These are phyloP conservation scores for Aureobasidium leucospermi DNA, from an alignment of 2,329 filamentous ascomycete genomes.

Conservation along the genomic window DNA sequence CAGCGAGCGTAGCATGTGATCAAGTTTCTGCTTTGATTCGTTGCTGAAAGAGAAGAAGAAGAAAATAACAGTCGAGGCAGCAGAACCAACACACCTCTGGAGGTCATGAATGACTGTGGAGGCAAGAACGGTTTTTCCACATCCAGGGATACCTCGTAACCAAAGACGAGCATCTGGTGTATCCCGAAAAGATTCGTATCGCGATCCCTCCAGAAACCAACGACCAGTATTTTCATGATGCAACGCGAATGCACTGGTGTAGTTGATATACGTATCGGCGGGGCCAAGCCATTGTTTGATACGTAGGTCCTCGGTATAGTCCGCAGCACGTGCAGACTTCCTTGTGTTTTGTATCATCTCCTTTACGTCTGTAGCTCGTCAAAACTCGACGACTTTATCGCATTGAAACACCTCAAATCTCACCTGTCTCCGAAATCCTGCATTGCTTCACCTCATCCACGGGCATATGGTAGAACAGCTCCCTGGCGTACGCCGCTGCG, in stretches of 20 bases:
- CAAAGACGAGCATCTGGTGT: background rate
- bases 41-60: background rate
- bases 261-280: background rate
- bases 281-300: background rate
- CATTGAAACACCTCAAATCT: no score
- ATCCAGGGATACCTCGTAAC: constrained; percentile 1
- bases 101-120: background rate
- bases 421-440: no score
- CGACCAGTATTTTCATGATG: background rate
- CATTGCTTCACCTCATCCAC: no score
- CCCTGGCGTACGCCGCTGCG: no score
- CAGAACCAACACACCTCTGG: background rate
- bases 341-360: background rate
- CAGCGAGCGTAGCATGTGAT: background rate
- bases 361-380: background rate
- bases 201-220: background rate
- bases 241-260: background rate
- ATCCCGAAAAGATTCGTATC: background rate
- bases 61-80: background rate
- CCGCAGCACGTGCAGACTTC: background rate
- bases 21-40: background rate
- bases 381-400: background rate
- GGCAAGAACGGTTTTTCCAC: constrained; percentile 1
- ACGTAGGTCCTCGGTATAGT: background rate
- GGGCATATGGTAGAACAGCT: no score